These are phyloP conservation scores for Apiotrichum brassicae DNA, from an alignment of 1,284 basidiomycete species.

Conservation along the genomic window DNA sequence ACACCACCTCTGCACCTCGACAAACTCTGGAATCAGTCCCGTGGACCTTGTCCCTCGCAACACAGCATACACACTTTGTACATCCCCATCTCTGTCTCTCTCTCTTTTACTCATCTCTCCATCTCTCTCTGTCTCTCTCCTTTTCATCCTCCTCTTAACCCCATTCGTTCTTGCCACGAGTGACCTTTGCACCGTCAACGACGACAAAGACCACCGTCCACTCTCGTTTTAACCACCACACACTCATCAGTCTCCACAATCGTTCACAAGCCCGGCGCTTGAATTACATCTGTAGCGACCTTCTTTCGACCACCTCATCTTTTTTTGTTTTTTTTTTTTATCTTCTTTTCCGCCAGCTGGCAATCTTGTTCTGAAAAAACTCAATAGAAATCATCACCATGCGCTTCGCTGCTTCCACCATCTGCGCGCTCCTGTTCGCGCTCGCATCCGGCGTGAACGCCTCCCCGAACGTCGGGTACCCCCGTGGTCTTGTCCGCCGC, in stretches of 20 bases:
- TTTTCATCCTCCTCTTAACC: not conserved
- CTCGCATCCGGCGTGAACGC: constrained; percentile 16
- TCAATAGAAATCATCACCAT: constrained; percentile 1
- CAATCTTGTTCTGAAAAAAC: not conserved
- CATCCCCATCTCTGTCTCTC: no score
- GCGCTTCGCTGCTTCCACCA: constrained; percentile 11
- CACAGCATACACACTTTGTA: not conserved
- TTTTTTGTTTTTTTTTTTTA: not conserved
- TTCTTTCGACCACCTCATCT: not conserved
- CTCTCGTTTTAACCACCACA: not conserved
- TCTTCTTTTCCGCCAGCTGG: not conserved
- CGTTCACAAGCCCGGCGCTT: constrained; percentile 1
- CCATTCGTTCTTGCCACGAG: not conserved
- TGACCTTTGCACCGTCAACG: not conserved
- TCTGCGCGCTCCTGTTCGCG: constrained; percentile 13
- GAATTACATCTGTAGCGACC: not conserved
- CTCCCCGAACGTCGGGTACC: not conserved
- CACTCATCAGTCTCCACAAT: not conserved
- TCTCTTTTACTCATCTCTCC: not conserved
- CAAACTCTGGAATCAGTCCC: no score
- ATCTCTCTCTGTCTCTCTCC: constrained; percentile 1
- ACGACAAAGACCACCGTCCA: not conserved
- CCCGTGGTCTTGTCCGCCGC: not conserved
- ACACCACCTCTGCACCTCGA: no score
- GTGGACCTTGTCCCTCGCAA: no score